Evolutionary conservation across 257 asterid species (phyloP).

Genomic region (Nicotiana obtusifolia): DNA sequence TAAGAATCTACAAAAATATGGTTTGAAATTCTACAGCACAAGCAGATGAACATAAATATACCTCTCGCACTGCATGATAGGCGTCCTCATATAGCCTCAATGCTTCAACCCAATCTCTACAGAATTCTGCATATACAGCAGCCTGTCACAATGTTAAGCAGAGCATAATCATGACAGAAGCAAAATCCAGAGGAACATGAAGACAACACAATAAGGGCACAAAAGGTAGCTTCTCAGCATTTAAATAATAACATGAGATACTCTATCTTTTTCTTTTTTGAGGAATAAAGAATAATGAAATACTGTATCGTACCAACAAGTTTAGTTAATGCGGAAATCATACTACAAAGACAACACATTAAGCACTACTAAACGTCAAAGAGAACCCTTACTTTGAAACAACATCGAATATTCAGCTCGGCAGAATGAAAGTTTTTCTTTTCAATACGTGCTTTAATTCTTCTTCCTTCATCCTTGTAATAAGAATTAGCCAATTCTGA

Average conservation of each 20-base stretch:
- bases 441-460: constrained; percentile 73
- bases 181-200: constrained; percentile 16
- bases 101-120: constrained; percentile 97
- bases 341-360: not conserved
- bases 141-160: constrained; percentile 67
- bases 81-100: constrained; percentile 85
- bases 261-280: not conserved
- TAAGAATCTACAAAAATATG: not conserved
- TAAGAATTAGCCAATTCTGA: constrained; percentile 66
- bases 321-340: not conserved
- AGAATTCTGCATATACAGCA: constrained; percentile 95
- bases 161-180: constrained; percentile 33
- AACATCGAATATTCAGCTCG: constrained; percentile 79
- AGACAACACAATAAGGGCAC: not conserved
- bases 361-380: constrained; percentile 3
- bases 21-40: not conserved
- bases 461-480: constrained; percentile 87
- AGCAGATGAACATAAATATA: constrained; percentile 17
- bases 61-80: constrained; percentile 83
- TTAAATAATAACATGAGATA: not conserved
- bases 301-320: not conserved
- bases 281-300: not conserved
- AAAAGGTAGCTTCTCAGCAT: not conserved
- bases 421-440: constrained; percentile 56
- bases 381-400: constrained; percentile 68